Conservation (phyloP, 2,329 filamentous ascomycete genomes). For the Aspergillaceae sp. region DNA sequence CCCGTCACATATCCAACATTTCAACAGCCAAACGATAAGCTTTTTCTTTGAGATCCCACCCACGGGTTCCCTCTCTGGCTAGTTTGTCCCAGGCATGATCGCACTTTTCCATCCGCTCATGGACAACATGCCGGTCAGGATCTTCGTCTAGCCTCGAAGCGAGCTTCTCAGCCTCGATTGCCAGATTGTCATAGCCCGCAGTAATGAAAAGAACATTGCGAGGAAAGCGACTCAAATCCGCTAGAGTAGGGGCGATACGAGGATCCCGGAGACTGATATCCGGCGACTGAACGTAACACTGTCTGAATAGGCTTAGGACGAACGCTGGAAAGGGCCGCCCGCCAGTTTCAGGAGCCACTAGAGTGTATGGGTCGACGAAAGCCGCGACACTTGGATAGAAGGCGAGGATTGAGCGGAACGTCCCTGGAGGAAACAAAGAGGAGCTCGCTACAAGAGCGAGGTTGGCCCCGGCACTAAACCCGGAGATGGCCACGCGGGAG, state of each 20-base stretch:
- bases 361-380: not conserved
- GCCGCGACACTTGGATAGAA: constrained; percentile 24
- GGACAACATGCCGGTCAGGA: constrained; percentile 8
- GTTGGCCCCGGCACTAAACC: constrained; percentile 36
- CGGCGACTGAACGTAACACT: constrained; percentile 15
- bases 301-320: constrained; percentile 15
- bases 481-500: constrained; percentile 23
- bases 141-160: constrained; percentile 10
- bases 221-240: constrained; percentile 13
- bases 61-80: constrained; percentile 15
- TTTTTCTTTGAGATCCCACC: constrained; percentile 18
- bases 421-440: constrained; percentile 8
- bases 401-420: constrained; percentile 19
- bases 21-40: constrained; percentile 22
- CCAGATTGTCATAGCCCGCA: constrained; percentile 15
- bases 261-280: constrained; percentile 10
- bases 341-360: not conserved
- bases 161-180: constrained; percentile 17
- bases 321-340: constrained; percentile 5
- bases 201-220: constrained; percentile 17
- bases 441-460: constrained; percentile 25
- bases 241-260: constrained; percentile 18
- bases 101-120: constrained; percentile 21
- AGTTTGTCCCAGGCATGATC: constrained; percentile 33
- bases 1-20: constrained; percentile 12